These are phyloP conservation scores for Diaporthe sp. DNA, from an alignment of 2,329 filamentous ascomycete genomes.

Conservation along the genomic window DNA sequence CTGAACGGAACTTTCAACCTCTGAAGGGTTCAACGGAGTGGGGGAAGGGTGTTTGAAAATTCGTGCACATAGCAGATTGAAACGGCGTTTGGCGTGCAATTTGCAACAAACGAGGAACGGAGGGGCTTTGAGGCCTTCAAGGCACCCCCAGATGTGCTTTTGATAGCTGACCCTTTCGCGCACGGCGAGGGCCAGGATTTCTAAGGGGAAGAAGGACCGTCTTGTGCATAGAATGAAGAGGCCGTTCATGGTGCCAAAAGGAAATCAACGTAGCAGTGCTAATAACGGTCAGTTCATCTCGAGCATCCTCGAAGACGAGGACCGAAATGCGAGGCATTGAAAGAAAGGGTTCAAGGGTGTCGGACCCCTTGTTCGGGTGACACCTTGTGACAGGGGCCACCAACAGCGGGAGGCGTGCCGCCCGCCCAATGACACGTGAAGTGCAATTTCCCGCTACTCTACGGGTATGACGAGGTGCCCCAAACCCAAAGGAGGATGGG, in stretches of 20 bases:
- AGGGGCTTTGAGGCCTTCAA: not conserved
- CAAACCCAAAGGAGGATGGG: constrained; percentile 22
- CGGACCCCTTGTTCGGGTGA: not conserved
- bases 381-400: constrained; percentile 23
- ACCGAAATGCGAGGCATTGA: constrained; percentile 8
- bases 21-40: not conserved
- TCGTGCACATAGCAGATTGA: not conserved
- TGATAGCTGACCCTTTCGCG: not conserved
- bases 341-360: constrained; percentile 9
- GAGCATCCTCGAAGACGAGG: not conserved
- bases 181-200: not conserved
- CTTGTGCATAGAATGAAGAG: not conserved
- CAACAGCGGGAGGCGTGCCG: constrained; percentile 12
- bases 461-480: constrained; percentile 27
- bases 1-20: constrained; percentile 46
- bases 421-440: constrained; percentile 25
- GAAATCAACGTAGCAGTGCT: not conserved
- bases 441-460: constrained; percentile 29
- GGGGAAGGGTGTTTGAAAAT: not conserved
- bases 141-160: not conserved
- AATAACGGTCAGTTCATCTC: not conserved
- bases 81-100: not conserved
- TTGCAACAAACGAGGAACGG: not conserved
- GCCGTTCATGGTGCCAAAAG: not conserved
- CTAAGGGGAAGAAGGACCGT: not conserved